phyloP scores from a whole-genome alignment of 768 basidiomycete genomes.

The Polyporus arcularius region DNA sequence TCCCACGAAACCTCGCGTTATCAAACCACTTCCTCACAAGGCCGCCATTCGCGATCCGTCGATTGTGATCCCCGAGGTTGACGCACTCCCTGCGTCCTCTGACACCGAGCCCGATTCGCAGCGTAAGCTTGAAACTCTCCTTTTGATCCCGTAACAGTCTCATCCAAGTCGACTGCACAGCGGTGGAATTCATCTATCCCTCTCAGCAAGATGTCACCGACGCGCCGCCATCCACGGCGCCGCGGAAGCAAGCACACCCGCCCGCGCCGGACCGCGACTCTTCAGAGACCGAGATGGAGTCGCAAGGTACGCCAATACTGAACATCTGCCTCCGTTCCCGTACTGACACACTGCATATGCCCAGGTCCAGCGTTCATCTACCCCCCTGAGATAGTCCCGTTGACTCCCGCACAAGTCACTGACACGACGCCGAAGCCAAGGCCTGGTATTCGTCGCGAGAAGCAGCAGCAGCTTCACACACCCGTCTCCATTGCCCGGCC shows the following conservation, averaged over 20 bases:
- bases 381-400: conserved; percentile 4
- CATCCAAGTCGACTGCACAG: not conserved
- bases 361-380: conserved; percentile 13
- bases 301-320: conserved; percentile 10
- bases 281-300: conserved; percentile 23
- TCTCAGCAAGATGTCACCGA: conserved; percentile 6
- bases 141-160: not conserved
- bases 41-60: not conserved
- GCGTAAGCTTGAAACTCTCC: not conserved
- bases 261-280: conserved; percentile 4
- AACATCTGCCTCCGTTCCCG: too few relatives aligned
- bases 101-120: conserved; percentile 16
- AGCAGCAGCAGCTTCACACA: conserved; percentile 7
- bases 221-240: not conserved
- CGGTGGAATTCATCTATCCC: conserved; percentile 8
- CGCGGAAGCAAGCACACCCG: conserved; percentile 5
- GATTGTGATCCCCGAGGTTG: not conserved
- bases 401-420: not conserved
- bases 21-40: not conserved
- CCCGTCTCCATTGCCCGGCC: conserved; percentile 7
- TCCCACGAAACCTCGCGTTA: not conserved
- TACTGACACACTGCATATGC: not conserved
- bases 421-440: conserved; percentile 6
- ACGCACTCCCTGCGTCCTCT: not conserved
- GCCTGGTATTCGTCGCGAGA: not conserved